phyloP scores from a whole-genome alignment of 1,284 basidiomycete genomes.

The Naganishia cerealis region DNA sequence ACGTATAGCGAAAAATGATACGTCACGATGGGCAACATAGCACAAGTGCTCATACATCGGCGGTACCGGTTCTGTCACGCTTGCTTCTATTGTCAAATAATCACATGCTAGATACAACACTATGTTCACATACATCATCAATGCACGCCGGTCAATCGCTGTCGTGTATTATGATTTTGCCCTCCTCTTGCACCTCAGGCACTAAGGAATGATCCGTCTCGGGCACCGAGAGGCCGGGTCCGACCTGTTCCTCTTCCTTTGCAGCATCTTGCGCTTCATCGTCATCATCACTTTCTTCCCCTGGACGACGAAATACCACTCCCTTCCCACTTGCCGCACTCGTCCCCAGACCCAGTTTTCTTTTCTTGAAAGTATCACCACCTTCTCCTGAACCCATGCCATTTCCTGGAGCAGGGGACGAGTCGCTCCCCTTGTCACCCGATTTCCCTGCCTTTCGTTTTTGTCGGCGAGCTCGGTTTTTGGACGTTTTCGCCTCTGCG shows the following conservation, averaged over 20 bases:
- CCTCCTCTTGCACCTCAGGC: conserved; percentile 28
- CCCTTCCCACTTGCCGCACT: conserved; percentile 31
- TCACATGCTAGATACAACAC: neutral
- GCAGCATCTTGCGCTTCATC: conserved; percentile 37
- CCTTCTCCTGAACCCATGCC: conserved; percentile 17
- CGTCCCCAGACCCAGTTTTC: conserved; percentile 47
- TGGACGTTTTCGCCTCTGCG: conserved; percentile 82
- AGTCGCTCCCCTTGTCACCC: conserved; percentile 26
- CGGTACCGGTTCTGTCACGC: neutral
- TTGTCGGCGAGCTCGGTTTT: conserved; percentile 83
- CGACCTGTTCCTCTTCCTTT: conserved; percentile 6
- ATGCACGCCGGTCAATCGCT: conserved; percentile 42
- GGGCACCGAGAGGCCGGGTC: neutral
- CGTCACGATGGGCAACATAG: neutral
- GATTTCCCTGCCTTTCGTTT: conserved; percentile 69
- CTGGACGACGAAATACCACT: conserved; percentile 44
- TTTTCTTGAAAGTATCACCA: conserved; percentile 36
- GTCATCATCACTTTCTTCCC: conserved; percentile 40
- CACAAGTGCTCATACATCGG: neutral
- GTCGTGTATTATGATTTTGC: conserved; percentile 49
- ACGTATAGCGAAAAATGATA: neutral
- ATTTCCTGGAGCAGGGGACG: conserved; percentile 10
- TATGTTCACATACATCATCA: neutral
- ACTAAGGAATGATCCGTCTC: conserved; percentile 10
- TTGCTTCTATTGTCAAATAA: neutral